Evolutionary conservation across 352 stramenopile genomes (phyloP), one percentile per base, ranked within the genome.

Genomic region (Pythium scleroteichum): DNA sequence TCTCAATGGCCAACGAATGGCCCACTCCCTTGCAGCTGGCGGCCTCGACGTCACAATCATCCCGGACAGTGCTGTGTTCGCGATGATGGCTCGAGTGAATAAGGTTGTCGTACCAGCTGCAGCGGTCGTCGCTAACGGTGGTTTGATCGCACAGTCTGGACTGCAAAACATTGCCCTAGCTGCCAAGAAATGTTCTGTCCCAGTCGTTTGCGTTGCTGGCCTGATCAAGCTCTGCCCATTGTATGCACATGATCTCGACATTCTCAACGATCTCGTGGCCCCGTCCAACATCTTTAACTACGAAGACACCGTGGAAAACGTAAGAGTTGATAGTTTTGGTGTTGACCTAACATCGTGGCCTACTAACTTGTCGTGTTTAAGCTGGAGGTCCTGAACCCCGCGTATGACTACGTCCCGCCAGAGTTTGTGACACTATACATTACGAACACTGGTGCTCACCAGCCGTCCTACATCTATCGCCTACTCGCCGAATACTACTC

Each of bases 401-500:
- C 96, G 26, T 98, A 98, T 77, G 97, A 99, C 73, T 99, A 99
- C 72, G 95, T 99, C 35, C 93, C 95, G 41, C 96, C 97, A 16
- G 90, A 99, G 69, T 92, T 97, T 32, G 96, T 99, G 50, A 97
- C 94, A 64, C 73, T 99, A 35, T 99, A 98, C 71, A 96, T 99
- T 47, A 99, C 97, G 38, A 99, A 99, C 75, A 98, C 97, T 4
- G 97, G 97, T 39, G 94, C 92, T n/a, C 96, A 99, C 67, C 96
- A 99, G 73, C 96, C 97, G 22, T 98, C 92, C 42, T 99, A 99
- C 74, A 98, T 99, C 58, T 99, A 99, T 73, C 86, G 97, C 47
- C 75, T 99, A 61, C 78, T 99, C n/a, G 90, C 93, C 23, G 97
- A 99, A 73, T 99, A 99, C 68, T 99, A 99, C 79, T 97, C 98